Conservation (phyloP, 805 yeast genomes). For the Scheffersomyces stipitis region DNA sequence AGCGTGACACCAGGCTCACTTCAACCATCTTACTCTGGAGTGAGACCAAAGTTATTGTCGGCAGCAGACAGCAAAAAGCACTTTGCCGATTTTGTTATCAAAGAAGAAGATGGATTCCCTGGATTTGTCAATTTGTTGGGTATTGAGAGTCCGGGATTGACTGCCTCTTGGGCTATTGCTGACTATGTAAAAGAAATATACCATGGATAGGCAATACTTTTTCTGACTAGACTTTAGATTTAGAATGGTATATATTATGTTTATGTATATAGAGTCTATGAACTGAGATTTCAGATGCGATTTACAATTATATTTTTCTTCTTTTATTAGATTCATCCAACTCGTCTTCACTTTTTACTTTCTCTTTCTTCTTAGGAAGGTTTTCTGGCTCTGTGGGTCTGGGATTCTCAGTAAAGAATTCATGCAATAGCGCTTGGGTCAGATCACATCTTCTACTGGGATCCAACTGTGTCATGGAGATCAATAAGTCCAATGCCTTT, state of each 20-base stretch:
- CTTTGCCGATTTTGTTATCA: conserved; percentile 73
- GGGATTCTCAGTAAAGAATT: conserved; percentile 73
- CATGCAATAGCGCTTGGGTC: conserved; percentile 59
- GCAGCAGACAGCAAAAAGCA: conserved; percentile 33
- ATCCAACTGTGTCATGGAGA: conserved; percentile 69
- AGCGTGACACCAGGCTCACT: conserved; percentile 50
- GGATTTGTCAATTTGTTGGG: conserved; percentile 82
- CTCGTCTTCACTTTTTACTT: conserved; percentile 16
- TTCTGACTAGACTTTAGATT: no score
- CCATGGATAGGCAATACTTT: conserved; percentile 12
- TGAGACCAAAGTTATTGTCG: conserved; percentile 71
- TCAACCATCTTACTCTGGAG: conserved; percentile 73
- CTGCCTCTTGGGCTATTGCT: conserved; percentile 80
- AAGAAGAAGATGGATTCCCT: conserved; percentile 66
- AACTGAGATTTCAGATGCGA: no score
- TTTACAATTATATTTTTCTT: conserved; percentile 13
- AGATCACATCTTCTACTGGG: conserved; percentile 74
- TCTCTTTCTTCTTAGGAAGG: conserved; percentile 51
- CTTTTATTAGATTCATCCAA: conserved; percentile 16
- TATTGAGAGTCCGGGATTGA: conserved; percentile 89
- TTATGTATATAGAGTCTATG: no score
- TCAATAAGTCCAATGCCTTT: conserved; percentile 72
- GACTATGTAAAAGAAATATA: conserved; percentile 54
- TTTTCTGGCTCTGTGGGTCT: conserved; percentile 66
- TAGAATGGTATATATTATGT: no score